phyloP scores from a whole-genome alignment of 2,329 filamentous ascomycete species.

The Verruconis gallopava region DNA sequence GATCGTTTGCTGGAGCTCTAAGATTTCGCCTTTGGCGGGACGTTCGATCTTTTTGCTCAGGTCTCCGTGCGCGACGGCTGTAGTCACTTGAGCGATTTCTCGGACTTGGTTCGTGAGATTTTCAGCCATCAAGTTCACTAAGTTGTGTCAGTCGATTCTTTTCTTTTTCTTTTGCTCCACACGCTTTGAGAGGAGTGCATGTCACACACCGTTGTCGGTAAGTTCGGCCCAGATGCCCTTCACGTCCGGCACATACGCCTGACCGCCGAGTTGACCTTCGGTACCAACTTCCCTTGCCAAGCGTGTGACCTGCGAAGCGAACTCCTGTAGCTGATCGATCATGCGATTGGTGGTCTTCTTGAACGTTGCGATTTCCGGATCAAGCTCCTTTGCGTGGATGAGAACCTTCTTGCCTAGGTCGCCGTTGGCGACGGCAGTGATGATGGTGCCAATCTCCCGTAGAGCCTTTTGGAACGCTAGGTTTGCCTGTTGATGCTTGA shows the following conservation, averaged over 20 bases:
- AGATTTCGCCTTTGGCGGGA: conserved; percentile 84
- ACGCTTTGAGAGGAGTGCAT: no score
- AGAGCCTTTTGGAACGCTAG: conserved; percentile 96
- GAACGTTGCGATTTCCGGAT: conserved; percentile 94
- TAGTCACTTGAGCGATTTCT: conserved; percentile 94
- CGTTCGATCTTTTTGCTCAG: conserved; percentile 93
- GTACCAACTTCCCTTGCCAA: conserved; percentile 93
- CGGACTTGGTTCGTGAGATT: conserved; percentile 95
- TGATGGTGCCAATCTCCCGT: conserved; percentile 91
- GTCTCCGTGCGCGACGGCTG: conserved; percentile 86
- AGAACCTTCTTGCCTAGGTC: conserved; percentile 94
- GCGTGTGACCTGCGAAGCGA: conserved; percentile 89
- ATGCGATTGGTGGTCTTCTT: conserved; percentile 98
- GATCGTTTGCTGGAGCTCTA: conserved; percentile 84
- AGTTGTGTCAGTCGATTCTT: conserved; percentile 19
- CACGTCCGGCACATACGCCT: conserved; percentile 85
- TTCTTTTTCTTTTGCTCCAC: no score
- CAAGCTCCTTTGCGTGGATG: conserved; percentile 92
- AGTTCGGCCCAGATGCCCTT: conserved; percentile 97
- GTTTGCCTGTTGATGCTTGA: conserved; percentile 96
- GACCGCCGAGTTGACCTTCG: conserved; percentile 84
- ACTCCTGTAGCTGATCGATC: conserved; percentile 96
- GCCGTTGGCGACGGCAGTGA: conserved; percentile 88
- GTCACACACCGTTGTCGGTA: conserved; percentile 44
- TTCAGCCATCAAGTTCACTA: conserved; percentile 96